A percentile compares a stretch with the other conserved stretches of the same genome.
Evolutionary conservation across 208 protist species (phyloP).

Genomic region (Porcisia hertigi): DNA sequence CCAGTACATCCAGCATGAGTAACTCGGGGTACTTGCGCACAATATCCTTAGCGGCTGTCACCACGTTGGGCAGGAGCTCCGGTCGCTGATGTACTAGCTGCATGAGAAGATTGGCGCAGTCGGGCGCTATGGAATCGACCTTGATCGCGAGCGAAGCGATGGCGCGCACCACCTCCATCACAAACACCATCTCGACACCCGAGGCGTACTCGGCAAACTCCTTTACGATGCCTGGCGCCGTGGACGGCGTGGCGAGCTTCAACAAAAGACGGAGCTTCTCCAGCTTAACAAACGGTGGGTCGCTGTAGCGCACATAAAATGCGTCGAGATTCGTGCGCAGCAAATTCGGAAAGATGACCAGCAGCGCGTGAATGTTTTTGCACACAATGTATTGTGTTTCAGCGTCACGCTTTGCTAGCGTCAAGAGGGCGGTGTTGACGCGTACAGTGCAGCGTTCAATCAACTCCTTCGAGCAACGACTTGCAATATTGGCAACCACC

Average conservation of each 20-base stretch:
- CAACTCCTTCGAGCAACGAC: constrained; percentile 59
- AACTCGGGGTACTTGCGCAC: constrained; percentile 82
- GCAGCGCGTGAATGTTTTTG: constrained; percentile 98
- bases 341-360: constrained; percentile 96
- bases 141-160: constrained; percentile 98
- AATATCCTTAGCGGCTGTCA: constrained; percentile 88
- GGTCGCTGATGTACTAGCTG: constrained; percentile 51
- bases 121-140: constrained; percentile 93
- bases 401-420: constrained; percentile 84
- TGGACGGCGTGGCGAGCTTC: constrained; percentile 94
- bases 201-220: constrained; percentile 98
- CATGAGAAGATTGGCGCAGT: constrained; percentile 91
- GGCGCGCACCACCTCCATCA: constrained; percentile 95
- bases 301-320: constrained; percentile 99
- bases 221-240: constrained; percentile 92
- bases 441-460: constrained; percentile 82
- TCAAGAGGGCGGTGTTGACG: constrained; percentile 96
- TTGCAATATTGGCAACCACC: constrained; percentile 80
- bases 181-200: constrained; percentile 98
- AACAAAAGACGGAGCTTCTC: constrained; percentile 99
- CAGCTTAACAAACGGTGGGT: constrained; percentile 99
- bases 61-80: constrained; percentile 68
- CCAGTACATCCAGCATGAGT: constrained; percentile 69
- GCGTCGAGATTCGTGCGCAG: constrained; percentile 91
- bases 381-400: constrained; percentile 98